Percentiles rank a stretch among this genome's conserved stretches.
Evolutionary conservation across 2,329 filamentous ascomycete species (phyloP).

Genomic region (Penicillium olsonii): DNA sequence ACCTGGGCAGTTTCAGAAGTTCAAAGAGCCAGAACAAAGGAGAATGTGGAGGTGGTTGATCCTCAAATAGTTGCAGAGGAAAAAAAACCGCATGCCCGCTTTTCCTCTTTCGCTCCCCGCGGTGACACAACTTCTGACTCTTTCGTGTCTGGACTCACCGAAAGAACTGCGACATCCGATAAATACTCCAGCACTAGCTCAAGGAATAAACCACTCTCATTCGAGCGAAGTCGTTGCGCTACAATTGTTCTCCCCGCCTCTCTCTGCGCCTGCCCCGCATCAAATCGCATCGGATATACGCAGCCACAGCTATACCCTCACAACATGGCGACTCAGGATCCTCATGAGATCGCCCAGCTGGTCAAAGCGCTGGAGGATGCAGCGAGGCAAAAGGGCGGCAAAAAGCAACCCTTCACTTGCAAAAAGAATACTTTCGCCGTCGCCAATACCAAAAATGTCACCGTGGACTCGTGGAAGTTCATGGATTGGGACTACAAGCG

Average conservation of each 20-base stretch:
- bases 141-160: not conserved
- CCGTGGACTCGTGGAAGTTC: conserved; percentile 89
- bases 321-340: conserved; percentile 59
- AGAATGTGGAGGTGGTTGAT: not conserved
- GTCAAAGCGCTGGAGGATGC: conserved; percentile 63
- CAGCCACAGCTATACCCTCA: not conserved
- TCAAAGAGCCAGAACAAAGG: not conserved
- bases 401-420: conserved; percentile 65
- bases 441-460: conserved; percentile 62
- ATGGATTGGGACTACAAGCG: conserved; percentile 97
- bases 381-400: conserved; percentile 43
- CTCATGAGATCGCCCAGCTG: conserved; percentile 66
- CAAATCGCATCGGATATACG: not conserved
- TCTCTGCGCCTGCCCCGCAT: conserved; percentile 2
- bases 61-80: not conserved
- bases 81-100: conserved; percentile 10
- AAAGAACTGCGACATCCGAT: not conserved
- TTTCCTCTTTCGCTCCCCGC: conserved; percentile 28
- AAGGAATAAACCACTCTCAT: too few species aligned
- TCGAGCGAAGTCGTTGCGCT: too few species aligned
- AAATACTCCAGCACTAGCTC: not conserved
- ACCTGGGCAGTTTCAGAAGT: not conserved
- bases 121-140: conserved; percentile 11
- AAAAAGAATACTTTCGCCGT: conserved; percentile 80
- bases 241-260: too few species aligned